phyloP scores from a whole-genome alignment of 129 eudicot species.

The Mikania micrantha region DNA sequence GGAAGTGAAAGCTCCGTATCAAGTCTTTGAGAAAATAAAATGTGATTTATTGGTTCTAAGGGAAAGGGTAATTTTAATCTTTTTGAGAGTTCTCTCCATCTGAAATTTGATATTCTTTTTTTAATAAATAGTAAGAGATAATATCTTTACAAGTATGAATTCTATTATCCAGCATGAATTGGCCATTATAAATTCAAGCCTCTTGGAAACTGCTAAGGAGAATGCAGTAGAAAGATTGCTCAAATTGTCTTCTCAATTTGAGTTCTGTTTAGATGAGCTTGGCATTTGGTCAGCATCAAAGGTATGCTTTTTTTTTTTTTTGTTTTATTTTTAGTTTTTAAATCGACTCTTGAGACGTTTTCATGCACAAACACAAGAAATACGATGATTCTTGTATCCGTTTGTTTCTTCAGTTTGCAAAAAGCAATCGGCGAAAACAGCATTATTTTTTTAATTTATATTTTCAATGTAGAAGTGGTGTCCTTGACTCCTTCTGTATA shows the following conservation, averaged over 20 bases:
- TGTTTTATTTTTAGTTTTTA: background rate
- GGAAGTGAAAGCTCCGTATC: constrained; percentile 29
- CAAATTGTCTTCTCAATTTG: constrained; percentile 29
- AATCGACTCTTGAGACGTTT: background rate
- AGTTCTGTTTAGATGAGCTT: constrained; percentile 52
- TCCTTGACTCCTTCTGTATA: no score
- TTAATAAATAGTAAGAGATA: background rate
- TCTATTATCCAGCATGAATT: constrained; percentile 38
- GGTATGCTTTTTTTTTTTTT: constrained; percentile 46
- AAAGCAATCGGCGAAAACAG: background rate
- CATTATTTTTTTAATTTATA: no score
- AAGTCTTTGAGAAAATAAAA: constrained; percentile 2
- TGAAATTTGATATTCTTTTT: background rate
- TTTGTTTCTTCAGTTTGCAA: background rate
- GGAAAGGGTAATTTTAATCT: constrained; percentile 38
- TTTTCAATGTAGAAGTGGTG: no score
- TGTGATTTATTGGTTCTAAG: constrained; percentile 20
- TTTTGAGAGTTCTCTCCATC: background rate
- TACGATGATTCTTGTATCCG: background rate
- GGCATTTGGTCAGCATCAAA: constrained; percentile 68
- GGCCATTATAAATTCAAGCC: constrained; percentile 9
- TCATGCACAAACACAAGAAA: background rate
- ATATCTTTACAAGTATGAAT: constrained; percentile 7
- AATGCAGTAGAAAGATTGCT: constrained; percentile 36
- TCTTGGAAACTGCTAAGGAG: constrained; percentile 32